These are phyloP conservation scores for Diospyros lotus DNA, from an alignment of 148 eudicot species.

Conservation along the genomic window DNA sequence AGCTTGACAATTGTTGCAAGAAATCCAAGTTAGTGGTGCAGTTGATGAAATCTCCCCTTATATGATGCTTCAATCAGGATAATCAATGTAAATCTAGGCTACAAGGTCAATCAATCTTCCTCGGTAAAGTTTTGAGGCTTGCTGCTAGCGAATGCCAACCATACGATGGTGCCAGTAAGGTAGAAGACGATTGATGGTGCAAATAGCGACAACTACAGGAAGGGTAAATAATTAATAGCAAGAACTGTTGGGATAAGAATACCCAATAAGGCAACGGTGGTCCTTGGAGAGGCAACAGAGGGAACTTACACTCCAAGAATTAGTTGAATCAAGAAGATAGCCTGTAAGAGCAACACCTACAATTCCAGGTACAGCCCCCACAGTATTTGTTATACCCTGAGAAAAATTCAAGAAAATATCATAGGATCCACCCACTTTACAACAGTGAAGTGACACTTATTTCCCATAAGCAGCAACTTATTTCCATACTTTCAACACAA, in stretches of 20 bases:
- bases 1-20: too few species aligned
- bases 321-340: conserved; percentile 88
- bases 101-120: conserved; percentile 28
- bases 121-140: conserved; percentile 73
- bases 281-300: neutral
- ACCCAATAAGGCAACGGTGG: neutral
- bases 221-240: neutral
- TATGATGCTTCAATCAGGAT: conserved; percentile 7
- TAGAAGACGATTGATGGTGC: conserved; percentile 98
- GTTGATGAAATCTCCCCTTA: neutral
- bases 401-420: conserved; percentile 6
- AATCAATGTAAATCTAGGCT: conserved; percentile 1
- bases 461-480: too few species aligned
- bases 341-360: conserved; percentile 97
- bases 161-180: conserved; percentile 84
- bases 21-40: too few species aligned
- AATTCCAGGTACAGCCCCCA: conserved; percentile 95
- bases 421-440: neutral
- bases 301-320: conserved; percentile 90
- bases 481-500: too few species aligned
- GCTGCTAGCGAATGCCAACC: conserved; percentile 94
- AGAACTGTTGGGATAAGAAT: neutral
- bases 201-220: conserved; percentile 63
- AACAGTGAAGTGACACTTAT: neutral
- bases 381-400: conserved; percentile 94